Conservation (phyloP, 306 rosid species). For the Gastrolobium villosum region DNA sequence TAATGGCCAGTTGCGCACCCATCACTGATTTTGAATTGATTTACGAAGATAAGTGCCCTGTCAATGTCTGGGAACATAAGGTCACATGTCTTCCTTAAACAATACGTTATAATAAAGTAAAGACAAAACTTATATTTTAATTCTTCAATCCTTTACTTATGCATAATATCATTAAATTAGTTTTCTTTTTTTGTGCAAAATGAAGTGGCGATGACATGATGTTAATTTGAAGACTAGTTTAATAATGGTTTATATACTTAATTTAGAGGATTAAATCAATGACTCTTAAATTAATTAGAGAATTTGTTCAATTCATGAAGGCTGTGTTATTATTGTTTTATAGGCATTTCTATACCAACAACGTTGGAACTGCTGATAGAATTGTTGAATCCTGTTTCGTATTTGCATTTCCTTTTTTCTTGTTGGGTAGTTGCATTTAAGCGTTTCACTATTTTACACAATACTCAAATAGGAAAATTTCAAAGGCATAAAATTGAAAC, state of each 20-base stretch:
- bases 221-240: too few species aligned
- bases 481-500: constrained; percentile 1
- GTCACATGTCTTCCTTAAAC: neutral
- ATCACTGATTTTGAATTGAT: neutral
- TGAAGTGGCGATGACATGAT: too few species aligned
- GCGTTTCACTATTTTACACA: neutral
- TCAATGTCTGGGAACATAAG: neutral
- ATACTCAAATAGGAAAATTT: neutral
- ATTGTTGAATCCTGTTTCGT: constrained; percentile 13
- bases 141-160: too few species aligned
- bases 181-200: too few species aligned
- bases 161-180: too few species aligned
- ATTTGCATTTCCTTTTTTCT: constrained; percentile 1
- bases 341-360: constrained; percentile 38
- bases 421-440: too few species aligned
- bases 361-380: neutral
- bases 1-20: neutral
- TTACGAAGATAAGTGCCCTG: neutral
- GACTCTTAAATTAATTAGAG: too few species aligned
- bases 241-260: too few species aligned
- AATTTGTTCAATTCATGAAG: neutral
- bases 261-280: too few species aligned
- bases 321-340: neutral
- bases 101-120: neutral
- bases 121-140: too few species aligned